These are phyloP conservation scores for Ascochyta koolunga DNA, from an alignment of 2,329 filamentous ascomycete species.

Conservation along the genomic window DNA sequence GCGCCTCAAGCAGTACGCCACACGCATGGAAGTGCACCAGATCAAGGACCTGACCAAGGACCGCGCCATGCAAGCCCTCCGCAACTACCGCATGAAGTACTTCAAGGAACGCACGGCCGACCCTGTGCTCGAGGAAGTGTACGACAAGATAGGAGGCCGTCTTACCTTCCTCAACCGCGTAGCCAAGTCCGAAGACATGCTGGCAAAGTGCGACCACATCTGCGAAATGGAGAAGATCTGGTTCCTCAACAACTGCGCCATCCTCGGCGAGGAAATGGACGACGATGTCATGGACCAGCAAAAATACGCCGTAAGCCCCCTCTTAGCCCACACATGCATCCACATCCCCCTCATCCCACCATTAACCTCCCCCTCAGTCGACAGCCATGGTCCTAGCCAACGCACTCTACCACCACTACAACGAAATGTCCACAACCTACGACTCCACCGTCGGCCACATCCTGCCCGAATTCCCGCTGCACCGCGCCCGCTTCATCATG, in stretches of 20 bases:
- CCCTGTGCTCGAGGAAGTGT: constrained; percentile 74
- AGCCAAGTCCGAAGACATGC: constrained; percentile 84
- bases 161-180: constrained; percentile 88
- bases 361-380: constrained; percentile 57
- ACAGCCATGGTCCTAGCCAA: constrained; percentile 93
- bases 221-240: constrained; percentile 75
- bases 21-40: constrained; percentile 90
- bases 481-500: constrained; percentile 73
- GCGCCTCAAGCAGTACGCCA: constrained; percentile 87
- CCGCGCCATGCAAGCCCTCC: constrained; percentile 77
- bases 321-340: background rate
- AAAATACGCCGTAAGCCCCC: constrained; percentile 78
- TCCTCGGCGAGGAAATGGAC: constrained; percentile 79
- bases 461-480: constrained; percentile 70
- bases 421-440: constrained; percentile 67
- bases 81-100: constrained; percentile 81
- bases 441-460: constrained; percentile 72
- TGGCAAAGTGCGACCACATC: constrained; percentile 75
- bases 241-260: constrained; percentile 79
- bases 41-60: constrained; percentile 81
- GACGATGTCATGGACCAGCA: constrained; percentile 99
- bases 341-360: background rate
- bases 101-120: constrained; percentile 65
- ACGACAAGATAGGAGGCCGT: constrained; percentile 84
- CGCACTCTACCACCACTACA: constrained; percentile 84